A percentile compares a stretch with the other conserved stretches of the same genome.
Evolutionary conservation across 495 filamentous ascomycete species (phyloP).

Genomic region (Daldinia grandis): DNA sequence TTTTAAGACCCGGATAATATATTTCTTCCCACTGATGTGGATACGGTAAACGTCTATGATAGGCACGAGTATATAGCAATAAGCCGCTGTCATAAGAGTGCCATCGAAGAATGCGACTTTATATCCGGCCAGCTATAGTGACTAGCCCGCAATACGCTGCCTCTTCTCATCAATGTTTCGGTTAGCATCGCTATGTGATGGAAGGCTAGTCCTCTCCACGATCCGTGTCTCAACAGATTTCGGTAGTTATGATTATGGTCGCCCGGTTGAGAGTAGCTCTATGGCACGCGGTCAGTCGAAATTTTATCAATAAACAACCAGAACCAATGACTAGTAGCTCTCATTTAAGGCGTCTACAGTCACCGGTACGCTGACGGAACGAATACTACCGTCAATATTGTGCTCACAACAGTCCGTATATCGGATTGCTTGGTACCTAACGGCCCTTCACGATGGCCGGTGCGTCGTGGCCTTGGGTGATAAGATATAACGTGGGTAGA

Average conservation of each 20-base stretch:
- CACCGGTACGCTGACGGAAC: conserved; percentile 11
- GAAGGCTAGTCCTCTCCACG: conserved; percentile 5
- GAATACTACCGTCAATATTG: conserved; percentile 15
- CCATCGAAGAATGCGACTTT: conserved; percentile 19
- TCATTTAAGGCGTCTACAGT: neutral
- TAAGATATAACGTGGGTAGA: conserved; percentile 4
- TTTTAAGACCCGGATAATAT: conserved; percentile 21
- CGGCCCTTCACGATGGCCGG: neutral
- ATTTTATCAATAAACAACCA: conserved; percentile 5
- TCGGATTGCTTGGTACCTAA: neutral
- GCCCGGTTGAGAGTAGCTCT: conserved; percentile 8
- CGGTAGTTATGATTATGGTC: conserved; percentile 21
- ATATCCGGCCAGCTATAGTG: conserved; percentile 28
- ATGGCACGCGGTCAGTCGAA: conserved; percentile 10
- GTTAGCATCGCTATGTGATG: conserved; percentile 28
- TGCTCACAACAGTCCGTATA: neutral
- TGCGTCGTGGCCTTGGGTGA: conserved; percentile 5
- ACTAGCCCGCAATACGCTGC: conserved; percentile 10
- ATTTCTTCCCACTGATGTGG: conserved; percentile 23
- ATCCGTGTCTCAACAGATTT: conserved; percentile 24
- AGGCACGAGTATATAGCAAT: conserved; percentile 16
- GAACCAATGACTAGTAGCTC: conserved; percentile 16
- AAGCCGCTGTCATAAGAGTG: conserved; percentile 23
- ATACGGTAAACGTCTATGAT: conserved; percentile 15
- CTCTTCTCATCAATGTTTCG: conserved; percentile 15